phyloP scores from a whole-genome alignment of 805 yeast species.

The Metschnikowia arizonensis region DNA sequence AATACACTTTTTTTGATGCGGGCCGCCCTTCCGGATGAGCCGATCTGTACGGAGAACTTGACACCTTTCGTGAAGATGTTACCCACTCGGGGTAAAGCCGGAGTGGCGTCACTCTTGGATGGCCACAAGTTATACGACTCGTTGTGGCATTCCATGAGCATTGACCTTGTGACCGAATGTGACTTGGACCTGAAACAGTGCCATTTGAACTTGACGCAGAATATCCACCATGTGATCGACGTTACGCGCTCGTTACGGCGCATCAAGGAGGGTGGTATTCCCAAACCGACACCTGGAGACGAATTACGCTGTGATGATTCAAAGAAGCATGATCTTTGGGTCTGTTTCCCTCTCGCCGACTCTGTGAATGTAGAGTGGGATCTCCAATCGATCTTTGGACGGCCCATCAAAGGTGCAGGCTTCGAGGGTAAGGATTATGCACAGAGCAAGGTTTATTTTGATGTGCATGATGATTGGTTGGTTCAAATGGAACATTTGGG shows the following conservation, averaged over 20 bases:
- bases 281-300: conserved; percentile 70
- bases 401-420: conserved; percentile 59
- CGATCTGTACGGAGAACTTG: conserved; percentile 92
- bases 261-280: conserved; percentile 59
- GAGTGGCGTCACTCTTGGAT: conserved; percentile 76
- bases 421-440: conserved; percentile 36
- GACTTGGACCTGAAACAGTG: conserved; percentile 34
- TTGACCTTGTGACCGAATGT: conserved; percentile 67
- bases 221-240: conserved; percentile 69
- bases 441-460: conserved; percentile 28
- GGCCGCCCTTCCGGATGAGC: conserved; percentile 91
- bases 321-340: conserved; percentile 56
- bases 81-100: conserved; percentile 90
- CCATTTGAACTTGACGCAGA: conserved; percentile 53
- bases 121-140: conserved; percentile 91
- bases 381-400: conserved; percentile 67
- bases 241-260: conserved; percentile 64
- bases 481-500: conserved; percentile 24
- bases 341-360: conserved; percentile 75
- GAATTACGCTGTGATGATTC: conserved; percentile 67
- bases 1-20: conserved; percentile 56
- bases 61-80: conserved; percentile 88
- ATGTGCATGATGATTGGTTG: conserved; percentile 47
- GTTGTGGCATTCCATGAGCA: conserved; percentile 89
- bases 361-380: conserved; percentile 45